phyloP scores from a whole-genome alignment of 2,329 filamentous ascomycete genomes.

The Aspergillus calidoustus region DNA sequence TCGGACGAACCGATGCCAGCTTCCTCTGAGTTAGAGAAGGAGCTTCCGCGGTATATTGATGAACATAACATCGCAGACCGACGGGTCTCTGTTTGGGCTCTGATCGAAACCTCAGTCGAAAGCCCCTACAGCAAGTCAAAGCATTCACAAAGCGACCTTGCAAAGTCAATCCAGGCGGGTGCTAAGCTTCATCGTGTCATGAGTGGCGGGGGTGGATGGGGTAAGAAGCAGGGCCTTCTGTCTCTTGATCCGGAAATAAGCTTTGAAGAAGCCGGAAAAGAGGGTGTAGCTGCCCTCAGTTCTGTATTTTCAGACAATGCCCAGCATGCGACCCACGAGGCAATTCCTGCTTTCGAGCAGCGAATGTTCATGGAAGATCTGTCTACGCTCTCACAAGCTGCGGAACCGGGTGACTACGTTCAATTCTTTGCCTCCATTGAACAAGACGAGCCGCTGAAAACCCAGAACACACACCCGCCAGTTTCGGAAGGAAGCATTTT shows the following conservation, averaged over 20 bases:
- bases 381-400: constrained; percentile 45
- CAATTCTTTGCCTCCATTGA: constrained; percentile 48
- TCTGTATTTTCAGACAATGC: constrained; percentile 28
- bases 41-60: constrained; percentile 45
- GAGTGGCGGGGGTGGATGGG: constrained; percentile 51
- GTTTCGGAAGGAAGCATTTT: constrained; percentile 21
- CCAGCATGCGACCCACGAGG: neutral
- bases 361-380: constrained; percentile 35
- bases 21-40: constrained; percentile 47
- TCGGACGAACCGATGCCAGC: constrained; percentile 42
- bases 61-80: constrained; percentile 43
- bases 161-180: constrained; percentile 35
- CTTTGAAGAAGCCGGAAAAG: constrained; percentile 29
- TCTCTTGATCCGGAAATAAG: constrained; percentile 47
- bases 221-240: constrained; percentile 50
- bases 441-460: constrained; percentile 12
- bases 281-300: constrained; percentile 27
- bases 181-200: constrained; percentile 48
- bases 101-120: constrained; percentile 38
- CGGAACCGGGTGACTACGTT: constrained; percentile 43
- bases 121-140: constrained; percentile 14
- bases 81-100: constrained; percentile 48
- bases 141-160: constrained; percentile 29
- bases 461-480: neutral
- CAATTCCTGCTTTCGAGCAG: constrained; percentile 26